Base-by-base conservation (phyloP, 169 alveolate species). In the Cryptosporidium muris region DNA sequence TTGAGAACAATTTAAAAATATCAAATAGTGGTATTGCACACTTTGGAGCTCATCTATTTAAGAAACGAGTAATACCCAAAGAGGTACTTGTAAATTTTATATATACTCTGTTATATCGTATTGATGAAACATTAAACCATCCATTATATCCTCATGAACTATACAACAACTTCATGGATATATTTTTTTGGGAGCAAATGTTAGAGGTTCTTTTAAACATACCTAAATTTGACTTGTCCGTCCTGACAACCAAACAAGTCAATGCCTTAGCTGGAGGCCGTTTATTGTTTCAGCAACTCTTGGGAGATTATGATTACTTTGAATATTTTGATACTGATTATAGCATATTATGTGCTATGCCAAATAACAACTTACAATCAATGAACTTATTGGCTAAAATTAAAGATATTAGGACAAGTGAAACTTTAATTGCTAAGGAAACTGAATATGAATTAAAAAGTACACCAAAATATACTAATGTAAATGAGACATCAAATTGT, bases 201-300 rank as follows among this genome's bases (percentile, higher is more conserved):
- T 45, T 74, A 9, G 85, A 74, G 60, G 60, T 58, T 47, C 74
- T 74, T 6, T 36, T 74, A 0, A 58, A 60, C 14, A 58, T 68
- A 6, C 85, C 85, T 12, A 58, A 48, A 42, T 34, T 74, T 38
- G 85, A 74, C 16, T 25, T 74, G 40, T 74, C 85, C 2, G 74
- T 74, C 16, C 47, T 74, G 37, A 74, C 85, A 9, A 47, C 52
- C 36, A 74, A 49, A 14, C 85, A 74, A 58, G 45, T 74, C 14
- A 51, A 58, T 38, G 16, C 74, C 45, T 42, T 74, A 12, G 85
- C 65, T 2, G 85, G 85, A 9, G 85, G 85, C 5, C 85, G 74
- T 12, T 12, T 74, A 11, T 53, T 66, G 9, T 74, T 74, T 74
- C 85, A 74, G 60, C 34, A 11, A 2, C 60, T 48, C 45, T 48